A percentile compares a stretch with the other conserved stretches of the same genome.
phyloP scores from a whole-genome alignment of 169 alveolate species.

The Cryptosporidium sp. region DNA sequence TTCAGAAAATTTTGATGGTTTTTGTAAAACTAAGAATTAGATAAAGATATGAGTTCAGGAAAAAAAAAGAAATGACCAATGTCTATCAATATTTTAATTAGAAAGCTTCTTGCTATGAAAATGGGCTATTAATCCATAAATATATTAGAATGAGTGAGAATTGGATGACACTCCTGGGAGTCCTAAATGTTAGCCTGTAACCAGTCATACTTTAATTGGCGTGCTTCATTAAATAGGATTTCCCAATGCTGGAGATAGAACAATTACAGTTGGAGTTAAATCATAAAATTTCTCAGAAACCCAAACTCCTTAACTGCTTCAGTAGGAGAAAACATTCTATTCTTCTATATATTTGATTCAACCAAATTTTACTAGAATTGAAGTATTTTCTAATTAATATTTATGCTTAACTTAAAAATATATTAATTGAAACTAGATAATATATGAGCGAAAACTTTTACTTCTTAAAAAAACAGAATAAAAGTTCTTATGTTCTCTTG shows the following conservation, averaged over 20 bases:
- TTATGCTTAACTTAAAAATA: not conserved
- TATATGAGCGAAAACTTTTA: too few relatives aligned
- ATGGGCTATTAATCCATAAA: too few relatives aligned
- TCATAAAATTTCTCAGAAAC: too few relatives aligned
- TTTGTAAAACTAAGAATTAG: not conserved
- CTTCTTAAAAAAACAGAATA: too few relatives aligned
- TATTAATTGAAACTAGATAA: not conserved
- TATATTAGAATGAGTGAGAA: not conserved
- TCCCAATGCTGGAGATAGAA: too few relatives aligned
- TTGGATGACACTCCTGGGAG: not conserved
- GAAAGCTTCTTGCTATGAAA: too few relatives aligned
- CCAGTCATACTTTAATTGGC: too few relatives aligned
- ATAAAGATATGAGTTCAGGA: not conserved
- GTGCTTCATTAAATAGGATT: too few relatives aligned
- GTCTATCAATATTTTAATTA: too few relatives aligned
- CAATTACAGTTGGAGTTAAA: not conserved
- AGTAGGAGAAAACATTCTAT: not conserved
- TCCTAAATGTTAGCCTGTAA: not conserved
- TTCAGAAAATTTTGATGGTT: not conserved
- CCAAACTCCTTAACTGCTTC: not conserved
- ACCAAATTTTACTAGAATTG: not conserved
- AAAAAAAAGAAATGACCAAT: too few relatives aligned
- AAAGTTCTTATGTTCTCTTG: not conserved
- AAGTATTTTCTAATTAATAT: not conserved
- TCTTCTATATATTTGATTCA: not conserved